Conservation (phyloP, 805 yeast genomes). For the Limtongia smithiae region DNA sequence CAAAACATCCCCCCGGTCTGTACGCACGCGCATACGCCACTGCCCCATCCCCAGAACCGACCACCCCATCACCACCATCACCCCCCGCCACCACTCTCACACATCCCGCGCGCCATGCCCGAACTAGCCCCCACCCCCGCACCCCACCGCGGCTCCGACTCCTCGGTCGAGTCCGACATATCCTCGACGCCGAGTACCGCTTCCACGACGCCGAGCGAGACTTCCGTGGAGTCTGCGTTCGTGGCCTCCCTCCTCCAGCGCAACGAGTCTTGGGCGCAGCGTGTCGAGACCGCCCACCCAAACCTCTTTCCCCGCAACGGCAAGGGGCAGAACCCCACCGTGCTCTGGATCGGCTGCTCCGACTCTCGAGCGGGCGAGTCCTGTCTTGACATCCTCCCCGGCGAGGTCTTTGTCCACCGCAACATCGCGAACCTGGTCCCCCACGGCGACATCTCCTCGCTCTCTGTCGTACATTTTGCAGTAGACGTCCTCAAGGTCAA, state of each 20-base stretch:
- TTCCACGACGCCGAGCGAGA: too few relatives aligned
- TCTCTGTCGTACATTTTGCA: constrained; percentile 82
- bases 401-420: constrained; percentile 85
- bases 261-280: constrained; percentile 46
- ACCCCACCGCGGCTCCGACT: too few relatives aligned
- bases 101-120: too few relatives aligned
- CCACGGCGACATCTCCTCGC: constrained; percentile 63
- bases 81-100: too few relatives aligned
- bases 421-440: constrained; percentile 80
- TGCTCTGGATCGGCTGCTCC: constrained; percentile 90
- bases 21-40: background rate
- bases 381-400: constrained; percentile 75
- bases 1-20: too few relatives aligned
- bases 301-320: constrained; percentile 61
- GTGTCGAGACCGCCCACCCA: constrained; percentile 50
- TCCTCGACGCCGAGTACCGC: too few relatives aligned
- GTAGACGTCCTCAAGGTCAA: constrained; percentile 76
- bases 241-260: constrained; percentile 36
- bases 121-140: too few relatives aligned
- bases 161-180: too few relatives aligned
- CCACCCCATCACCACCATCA: background rate
- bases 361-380: constrained; percentile 87
- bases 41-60: background rate
- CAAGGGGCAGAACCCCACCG: constrained; percentile 86
- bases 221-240: too few relatives aligned